phyloP scores from a whole-genome alignment of 2,329 filamentous ascomycete genomes.

The Xylaria sp. region DNA sequence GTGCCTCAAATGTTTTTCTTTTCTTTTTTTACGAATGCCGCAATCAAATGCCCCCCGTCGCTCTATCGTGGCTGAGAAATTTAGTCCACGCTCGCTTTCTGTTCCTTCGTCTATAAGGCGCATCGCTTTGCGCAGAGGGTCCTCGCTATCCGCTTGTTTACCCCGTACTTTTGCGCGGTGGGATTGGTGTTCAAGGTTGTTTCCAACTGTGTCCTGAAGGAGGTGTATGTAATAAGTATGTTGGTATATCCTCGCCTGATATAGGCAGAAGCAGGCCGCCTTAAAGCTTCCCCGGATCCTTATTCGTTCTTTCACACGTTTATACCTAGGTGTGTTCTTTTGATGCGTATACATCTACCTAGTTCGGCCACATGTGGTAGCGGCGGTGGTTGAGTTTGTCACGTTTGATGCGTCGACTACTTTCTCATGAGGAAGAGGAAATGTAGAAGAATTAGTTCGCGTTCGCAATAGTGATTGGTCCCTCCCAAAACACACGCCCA shows the following conservation, averaged over 20 bases:
- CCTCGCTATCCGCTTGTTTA: not conserved
- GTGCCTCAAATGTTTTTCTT: no score
- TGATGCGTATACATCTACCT: not conserved
- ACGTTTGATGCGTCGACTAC: not conserved
- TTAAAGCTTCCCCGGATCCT: not conserved
- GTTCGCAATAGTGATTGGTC: not conserved
- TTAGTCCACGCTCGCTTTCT: not conserved
- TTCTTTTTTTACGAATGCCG: no score
- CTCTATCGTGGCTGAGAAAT: constrained; percentile 1
- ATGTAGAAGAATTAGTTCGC: not conserved
- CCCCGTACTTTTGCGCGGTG: no score
- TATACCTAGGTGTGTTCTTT: not conserved
- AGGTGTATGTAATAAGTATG: not conserved
- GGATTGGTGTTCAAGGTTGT: no score
- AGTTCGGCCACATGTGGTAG: not conserved
- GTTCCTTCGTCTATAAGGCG: constrained; percentile 7
- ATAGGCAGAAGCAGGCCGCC: not conserved
- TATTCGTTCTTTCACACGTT: not conserved
- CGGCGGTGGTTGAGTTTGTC: not conserved
- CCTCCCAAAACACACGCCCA: not conserved
- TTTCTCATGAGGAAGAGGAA: not conserved
- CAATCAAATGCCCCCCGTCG: not conserved
- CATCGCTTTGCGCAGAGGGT: not conserved
- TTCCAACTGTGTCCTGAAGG: not conserved
- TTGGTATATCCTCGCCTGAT: not conserved